Evolutionary conservation across 139 green algal genomes (phyloP), one percentile per base, ranked within the genome.

Genomic region (Micractinium sp.): DNA sequence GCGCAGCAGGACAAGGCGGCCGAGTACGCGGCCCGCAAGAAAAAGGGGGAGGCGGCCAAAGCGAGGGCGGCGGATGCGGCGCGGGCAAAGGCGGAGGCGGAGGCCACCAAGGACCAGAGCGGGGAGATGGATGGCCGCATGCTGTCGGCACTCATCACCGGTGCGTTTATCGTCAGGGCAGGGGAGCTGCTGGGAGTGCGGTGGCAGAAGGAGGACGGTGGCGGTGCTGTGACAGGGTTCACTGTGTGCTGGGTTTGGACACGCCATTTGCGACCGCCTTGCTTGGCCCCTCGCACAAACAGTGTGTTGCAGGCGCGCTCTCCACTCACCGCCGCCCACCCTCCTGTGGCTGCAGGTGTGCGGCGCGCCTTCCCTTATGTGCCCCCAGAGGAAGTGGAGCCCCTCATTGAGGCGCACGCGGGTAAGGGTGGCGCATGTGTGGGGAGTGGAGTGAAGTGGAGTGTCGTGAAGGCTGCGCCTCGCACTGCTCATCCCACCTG

Each of bases 311-410:
- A 56, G 5, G 5, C 47, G 7, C 47, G 47, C 69, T 33, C 29
- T 23, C 69, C 69, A 2, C 69, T 76, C 69, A 80, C 74, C 74
- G 38, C 77, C 20, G 2, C 47, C 79, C 2, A 31, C 79, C 35
- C 79, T 31, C n/a, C 31, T 29, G 29, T n/a, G 29, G 33, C 35
- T 81, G 78, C 86, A 90, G 97, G 97, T 29, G 94, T 99, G 67
- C 95, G 98, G 39, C 94, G 98, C 22, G 97, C 98, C 23, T 98
- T 99, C 90, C 98, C 97, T 25, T 99, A 96, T 74, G 96, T 99
- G 35, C 90, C 87, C 0, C 41, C 85, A 12, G 91, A 93, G 1
- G 93, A 94, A 71, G 90, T 94, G 22, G 95, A 97, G 83, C 61
- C 89, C 27, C 89, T 98, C 23, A 91, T 98, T 15, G 91, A 96